Percentiles rank a stretch among this genome's conserved stretches.
These are phyloP conservation scores for Ceratobasidium papillatum DNA, from an alignment of 1,284 basidiomycete species.

Conservation along the genomic window DNA sequence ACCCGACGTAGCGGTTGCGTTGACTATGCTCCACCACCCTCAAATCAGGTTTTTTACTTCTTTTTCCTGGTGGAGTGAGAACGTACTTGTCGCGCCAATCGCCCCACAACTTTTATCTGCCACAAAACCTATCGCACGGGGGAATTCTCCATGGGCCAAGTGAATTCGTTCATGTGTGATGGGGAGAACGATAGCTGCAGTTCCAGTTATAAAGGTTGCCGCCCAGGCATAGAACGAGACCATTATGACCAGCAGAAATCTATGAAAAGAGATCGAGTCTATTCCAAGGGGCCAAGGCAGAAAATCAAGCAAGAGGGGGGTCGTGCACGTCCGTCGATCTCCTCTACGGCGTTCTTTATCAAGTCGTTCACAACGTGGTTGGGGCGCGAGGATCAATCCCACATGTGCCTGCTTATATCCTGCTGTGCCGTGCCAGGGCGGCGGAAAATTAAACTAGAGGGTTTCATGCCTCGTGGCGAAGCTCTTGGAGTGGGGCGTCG, in stretches of 20 bases:
- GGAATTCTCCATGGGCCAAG: background rate
- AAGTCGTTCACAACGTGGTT: conserved; percentile 20
- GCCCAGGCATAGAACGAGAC: conserved; percentile 12
- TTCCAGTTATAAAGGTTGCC: background rate
- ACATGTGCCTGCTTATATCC: conserved; percentile 3
- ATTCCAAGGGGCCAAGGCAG: background rate
- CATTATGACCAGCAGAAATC: background rate
- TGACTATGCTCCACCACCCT: conserved; percentile 52
- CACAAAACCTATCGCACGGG: conserved; percentile 31
- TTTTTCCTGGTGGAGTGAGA: background rate
- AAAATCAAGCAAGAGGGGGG: background rate
- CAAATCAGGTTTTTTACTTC: conserved; percentile 16
- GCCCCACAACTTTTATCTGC: conserved; percentile 54
- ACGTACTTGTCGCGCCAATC: conserved; percentile 60
- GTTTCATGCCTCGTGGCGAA: conserved; percentile 16
- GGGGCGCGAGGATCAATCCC: conserved; percentile 16
- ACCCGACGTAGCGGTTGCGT: conserved; percentile 60
- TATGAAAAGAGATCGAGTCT: background rate
- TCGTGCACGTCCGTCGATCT: background rate
- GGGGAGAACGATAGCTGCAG: conserved; percentile 1
- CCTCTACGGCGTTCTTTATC: background rate
- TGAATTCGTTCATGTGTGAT: background rate
- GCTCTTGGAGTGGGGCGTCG: conserved; percentile 8
- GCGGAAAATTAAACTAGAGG: background rate
- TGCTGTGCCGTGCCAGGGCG: conserved; percentile 7